Percentiles rank a stretch among this genome's conserved stretches.
Conservation (phyloP, 148 eudicot species). For the Polygonum maritimum region DNA sequence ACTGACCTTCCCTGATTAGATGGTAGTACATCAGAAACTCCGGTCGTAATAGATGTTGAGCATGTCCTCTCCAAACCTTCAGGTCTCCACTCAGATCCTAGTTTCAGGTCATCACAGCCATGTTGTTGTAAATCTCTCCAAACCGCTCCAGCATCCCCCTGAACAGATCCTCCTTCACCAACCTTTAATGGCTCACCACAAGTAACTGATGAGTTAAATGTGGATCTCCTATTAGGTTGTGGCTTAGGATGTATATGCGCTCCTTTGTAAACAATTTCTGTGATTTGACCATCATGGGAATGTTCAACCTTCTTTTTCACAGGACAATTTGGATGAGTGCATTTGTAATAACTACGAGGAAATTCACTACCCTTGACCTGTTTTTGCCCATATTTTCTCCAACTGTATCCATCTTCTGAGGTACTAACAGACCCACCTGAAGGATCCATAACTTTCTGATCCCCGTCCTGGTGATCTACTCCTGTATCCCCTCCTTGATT, state of each 20-base stretch:
- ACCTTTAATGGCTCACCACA: constrained; percentile 22
- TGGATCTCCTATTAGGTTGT: constrained; percentile 35
- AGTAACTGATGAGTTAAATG: constrained; percentile 20
- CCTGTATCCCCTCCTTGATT: constrained; percentile 19
- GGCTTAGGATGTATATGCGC: constrained; percentile 55
- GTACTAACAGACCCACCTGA: constrained; percentile 23
- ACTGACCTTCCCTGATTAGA: constrained; percentile 24
- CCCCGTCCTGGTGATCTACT: constrained; percentile 14
- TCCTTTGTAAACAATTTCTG: constrained; percentile 66
- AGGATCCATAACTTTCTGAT: constrained; percentile 26
- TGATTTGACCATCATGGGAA: constrained; percentile 61
- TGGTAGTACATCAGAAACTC: constrained; percentile 31
- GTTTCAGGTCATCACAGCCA: constrained; percentile 14
- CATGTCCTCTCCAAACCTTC: constrained; percentile 36
- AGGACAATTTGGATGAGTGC: constrained; percentile 55
- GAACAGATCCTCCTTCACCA: constrained; percentile 21
- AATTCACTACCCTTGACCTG: constrained; percentile 80
- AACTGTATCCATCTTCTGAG: constrained; percentile 66
- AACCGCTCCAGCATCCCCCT: constrained; percentile 22
- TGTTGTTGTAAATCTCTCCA: constrained; percentile 25
- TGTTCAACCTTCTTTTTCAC: constrained; percentile 70
- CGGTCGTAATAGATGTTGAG: constrained; percentile 33
- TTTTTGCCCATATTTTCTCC: constrained; percentile 92
- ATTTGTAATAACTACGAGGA: constrained; percentile 78
- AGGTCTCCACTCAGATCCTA: constrained; percentile 22